phyloP scores from a whole-genome alignment of 805 yeast species.

The Candida nitratophila region DNA sequence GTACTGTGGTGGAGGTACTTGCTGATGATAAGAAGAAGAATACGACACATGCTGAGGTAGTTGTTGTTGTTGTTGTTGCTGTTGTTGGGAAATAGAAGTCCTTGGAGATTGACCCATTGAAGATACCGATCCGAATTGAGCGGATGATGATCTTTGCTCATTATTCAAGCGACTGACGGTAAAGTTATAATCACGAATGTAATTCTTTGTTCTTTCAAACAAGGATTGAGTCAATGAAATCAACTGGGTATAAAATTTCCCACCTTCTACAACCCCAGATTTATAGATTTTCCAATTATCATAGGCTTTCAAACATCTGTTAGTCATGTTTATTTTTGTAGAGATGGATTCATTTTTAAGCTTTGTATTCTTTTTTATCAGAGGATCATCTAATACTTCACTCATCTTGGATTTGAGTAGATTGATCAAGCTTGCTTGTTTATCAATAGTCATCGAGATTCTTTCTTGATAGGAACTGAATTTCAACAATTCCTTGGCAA shows the following conservation, averaged over 20 bases:
- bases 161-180: background rate
- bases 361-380: conserved; percentile 35
- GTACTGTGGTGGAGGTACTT: no score
- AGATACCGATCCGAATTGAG: conserved; percentile 1
- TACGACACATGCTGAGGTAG: no score
- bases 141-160: conserved; percentile 1
- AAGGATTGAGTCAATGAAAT: conserved; percentile 26
- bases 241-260: conserved; percentile 52
- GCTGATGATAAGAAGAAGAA: no score
- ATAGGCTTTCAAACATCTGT: conserved; percentile 40
- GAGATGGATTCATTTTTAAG: conserved; percentile 34
- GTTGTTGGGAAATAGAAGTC: conserved; percentile 22
- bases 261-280: conserved; percentile 56
- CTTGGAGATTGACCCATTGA: conserved; percentile 22
- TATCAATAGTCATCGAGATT: conserved; percentile 58
- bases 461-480: conserved; percentile 64
- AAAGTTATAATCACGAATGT: conserved; percentile 9
- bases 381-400: conserved; percentile 37
- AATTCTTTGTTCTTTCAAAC: conserved; percentile 18
- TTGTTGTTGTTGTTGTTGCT: no score
- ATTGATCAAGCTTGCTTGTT: conserved; percentile 47
- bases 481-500: conserved; percentile 68
- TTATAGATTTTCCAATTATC: conserved; percentile 51
- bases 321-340: conserved; percentile 30
- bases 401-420: conserved; percentile 37